phyloP scores from a whole-genome alignment of 495 filamentous ascomycete species.

The Usnea hakonensis region DNA sequence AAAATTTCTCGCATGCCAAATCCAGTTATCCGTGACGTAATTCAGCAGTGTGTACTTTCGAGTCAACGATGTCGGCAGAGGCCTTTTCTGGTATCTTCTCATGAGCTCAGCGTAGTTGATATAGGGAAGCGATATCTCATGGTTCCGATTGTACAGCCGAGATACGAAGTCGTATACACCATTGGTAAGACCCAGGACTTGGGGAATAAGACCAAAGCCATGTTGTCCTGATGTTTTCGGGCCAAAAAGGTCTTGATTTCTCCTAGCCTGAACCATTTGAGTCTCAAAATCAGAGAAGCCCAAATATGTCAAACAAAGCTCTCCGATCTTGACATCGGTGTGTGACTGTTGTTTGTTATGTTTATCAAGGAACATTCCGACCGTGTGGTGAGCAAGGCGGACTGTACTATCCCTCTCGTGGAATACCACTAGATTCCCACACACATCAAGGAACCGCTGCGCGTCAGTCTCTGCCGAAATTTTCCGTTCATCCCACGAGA shows the following conservation, averaged over 20 bases:
- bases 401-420: neutral
- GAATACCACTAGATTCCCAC: neutral
- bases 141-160: neutral
- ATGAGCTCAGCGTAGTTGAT: neutral
- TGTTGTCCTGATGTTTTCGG: neutral
- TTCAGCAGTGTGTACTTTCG: neutral
- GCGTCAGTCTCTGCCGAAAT: neutral
- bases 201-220: neutral
- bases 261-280: neutral
- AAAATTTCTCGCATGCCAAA: neutral
- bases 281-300: neutral
- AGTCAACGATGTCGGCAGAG: neutral
- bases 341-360: neutral
- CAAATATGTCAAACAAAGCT: neutral
- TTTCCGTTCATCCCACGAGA: neutral
- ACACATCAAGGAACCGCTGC: neutral
- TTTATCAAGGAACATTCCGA: neutral
- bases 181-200: neutral
- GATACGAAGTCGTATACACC: neutral
- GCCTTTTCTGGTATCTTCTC: neutral
- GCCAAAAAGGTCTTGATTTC: neutral
- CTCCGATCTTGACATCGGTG: neutral
- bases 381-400: neutral
- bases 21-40: neutral
- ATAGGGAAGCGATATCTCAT: neutral